phyloP scores from a whole-genome alignment of 495 filamentous ascomycete genomes.

The Penicillium odoratum region DNA sequence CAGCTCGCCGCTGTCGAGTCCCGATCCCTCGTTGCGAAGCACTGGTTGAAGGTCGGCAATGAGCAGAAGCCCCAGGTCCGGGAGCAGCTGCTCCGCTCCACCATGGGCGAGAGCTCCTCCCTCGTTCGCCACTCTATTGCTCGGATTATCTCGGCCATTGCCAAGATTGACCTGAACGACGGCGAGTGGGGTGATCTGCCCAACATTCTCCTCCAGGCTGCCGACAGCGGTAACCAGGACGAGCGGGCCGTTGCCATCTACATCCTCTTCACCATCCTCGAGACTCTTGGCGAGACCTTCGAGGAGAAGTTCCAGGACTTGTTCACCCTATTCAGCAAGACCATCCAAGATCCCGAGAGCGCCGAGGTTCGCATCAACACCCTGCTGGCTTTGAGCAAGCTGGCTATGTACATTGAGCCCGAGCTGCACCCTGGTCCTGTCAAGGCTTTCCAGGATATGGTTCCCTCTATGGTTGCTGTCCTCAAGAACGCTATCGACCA shows the following conservation, averaged over 20 bases:
- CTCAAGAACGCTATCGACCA: slow-evolving; percentile 78
- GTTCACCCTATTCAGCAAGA: slow-evolving; percentile 80
- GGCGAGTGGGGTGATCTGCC: slow-evolving; percentile 85
- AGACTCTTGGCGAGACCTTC: slow-evolving; percentile 77
- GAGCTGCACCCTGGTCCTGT: slow-evolving; percentile 77
- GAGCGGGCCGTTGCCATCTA: slow-evolving; percentile 91
- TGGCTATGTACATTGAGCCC: slow-evolving; percentile 82
- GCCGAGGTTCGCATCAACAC: slow-evolving; percentile 92
- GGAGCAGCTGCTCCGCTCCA: slow-evolving; percentile 76
- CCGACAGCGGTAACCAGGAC: slow-evolving; percentile 64
- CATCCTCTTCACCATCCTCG: slow-evolving; percentile 87
- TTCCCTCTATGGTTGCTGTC: slow-evolving; percentile 87
- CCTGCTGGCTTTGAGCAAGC: slow-evolving; percentile 84
- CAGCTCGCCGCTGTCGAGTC: slow-evolving; percentile 91
- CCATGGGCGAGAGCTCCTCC: slow-evolving; percentile 70
- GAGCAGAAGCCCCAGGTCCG: slow-evolving; percentile 76
- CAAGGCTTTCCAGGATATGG: slow-evolving; percentile 67
- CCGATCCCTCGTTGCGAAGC: slow-evolving; percentile 75
- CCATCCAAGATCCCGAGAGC: slow-evolving; percentile 88
- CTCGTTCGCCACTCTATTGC: slow-evolving; percentile 83
- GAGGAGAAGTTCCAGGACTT: slow-evolving; percentile 73
- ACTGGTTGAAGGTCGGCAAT: slow-evolving; percentile 67
- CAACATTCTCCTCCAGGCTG: slow-evolving; percentile 69
- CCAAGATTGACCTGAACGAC: slow-evolving; percentile 80
- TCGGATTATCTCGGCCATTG: slow-evolving; percentile 83